Percentiles rank a stretch among this genome's conserved stretches.
These are phyloP conservation scores for Penicillium coprophilum DNA, from an alignment of 495 filamentous ascomycete genomes.

Conservation along the genomic window DNA sequence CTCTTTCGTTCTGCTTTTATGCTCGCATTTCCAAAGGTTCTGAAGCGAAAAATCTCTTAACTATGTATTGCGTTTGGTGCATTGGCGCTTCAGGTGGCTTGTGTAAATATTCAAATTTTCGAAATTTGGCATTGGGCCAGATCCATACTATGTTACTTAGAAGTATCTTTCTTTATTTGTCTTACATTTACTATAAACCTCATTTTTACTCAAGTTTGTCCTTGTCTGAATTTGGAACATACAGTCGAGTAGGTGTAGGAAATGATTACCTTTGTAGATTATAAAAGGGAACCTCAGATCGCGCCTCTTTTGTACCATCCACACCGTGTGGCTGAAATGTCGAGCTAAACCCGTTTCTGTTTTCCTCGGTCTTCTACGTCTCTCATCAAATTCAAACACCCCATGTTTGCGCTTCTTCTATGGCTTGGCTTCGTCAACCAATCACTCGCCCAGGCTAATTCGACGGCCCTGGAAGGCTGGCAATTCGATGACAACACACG, in stretches of 20 bases:
- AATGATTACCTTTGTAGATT: no score
- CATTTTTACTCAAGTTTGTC: neutral
- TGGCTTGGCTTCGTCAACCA: neutral
- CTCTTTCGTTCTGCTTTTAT: neutral
- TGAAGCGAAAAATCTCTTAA: neutral
- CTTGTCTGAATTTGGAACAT: neutral
- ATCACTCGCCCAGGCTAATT: constrained; percentile 10
- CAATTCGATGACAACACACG: constrained; percentile 17
- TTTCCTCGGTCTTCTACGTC: neutral
- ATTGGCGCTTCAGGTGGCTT: constrained; percentile 1
- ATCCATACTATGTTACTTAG: neutral
- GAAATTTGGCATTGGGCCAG: neutral
- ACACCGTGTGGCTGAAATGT: neutral
- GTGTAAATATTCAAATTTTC: constrained; percentile 1
- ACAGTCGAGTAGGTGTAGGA: no score
- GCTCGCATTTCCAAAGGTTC: neutral
- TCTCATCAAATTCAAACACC: neutral
- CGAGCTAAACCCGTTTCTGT: neutral
- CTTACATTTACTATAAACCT: neutral
- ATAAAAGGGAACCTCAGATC: no score
- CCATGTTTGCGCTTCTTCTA: neutral
- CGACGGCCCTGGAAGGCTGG: constrained; percentile 16
- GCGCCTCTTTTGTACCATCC: no score
- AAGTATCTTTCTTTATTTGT: neutral
- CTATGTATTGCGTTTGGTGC: neutral